Conservation (phyloP, 352 stramenopile species). For the Globisporangium viniferum region DNA sequence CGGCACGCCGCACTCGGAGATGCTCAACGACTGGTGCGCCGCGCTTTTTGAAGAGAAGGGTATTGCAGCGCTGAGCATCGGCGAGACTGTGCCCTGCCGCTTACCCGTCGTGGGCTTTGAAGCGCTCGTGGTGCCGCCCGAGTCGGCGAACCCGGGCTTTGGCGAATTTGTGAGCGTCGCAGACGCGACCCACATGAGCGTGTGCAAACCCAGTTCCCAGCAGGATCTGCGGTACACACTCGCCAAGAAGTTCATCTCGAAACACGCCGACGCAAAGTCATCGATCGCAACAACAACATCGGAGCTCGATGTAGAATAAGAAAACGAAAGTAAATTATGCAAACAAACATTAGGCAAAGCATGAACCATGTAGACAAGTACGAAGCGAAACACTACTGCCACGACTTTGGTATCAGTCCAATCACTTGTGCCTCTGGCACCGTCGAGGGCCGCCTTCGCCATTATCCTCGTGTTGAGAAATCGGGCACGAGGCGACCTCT, state of each 20-base stretch:
- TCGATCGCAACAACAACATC: background rate
- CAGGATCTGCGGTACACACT: constrained; percentile 61
- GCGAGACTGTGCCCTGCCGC: constrained; percentile 59
- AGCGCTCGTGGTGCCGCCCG: constrained; percentile 63
- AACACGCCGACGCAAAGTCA: constrained; percentile 10
- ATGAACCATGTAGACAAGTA: background rate
- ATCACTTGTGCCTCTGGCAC: no score
- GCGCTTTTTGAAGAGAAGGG: constrained; percentile 45
- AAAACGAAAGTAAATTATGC: background rate
- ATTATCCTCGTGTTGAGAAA: no score
- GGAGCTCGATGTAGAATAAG: constrained; percentile 13
- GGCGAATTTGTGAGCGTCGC: constrained; percentile 59
- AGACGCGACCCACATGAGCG: constrained; percentile 65
- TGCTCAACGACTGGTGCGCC: constrained; percentile 78
- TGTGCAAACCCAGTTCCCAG: constrained; percentile 69
- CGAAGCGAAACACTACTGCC: no score
- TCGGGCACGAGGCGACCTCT: no score
- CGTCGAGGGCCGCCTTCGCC: no score
- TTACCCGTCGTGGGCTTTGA: constrained; percentile 69
- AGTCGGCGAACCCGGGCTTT: constrained; percentile 73
- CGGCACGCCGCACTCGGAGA: constrained; percentile 67
- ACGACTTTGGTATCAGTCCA: no score
- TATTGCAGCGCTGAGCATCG: constrained; percentile 63
- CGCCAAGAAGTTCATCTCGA: constrained; percentile 55
- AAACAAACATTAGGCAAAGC: background rate